Percentiles rank a stretch among this genome's conserved stretches.
These are phyloP conservation scores for Trichoderma pleuroti DNA, from an alignment of 2,329 filamentous ascomycete genomes.

Conservation along the genomic window DNA sequence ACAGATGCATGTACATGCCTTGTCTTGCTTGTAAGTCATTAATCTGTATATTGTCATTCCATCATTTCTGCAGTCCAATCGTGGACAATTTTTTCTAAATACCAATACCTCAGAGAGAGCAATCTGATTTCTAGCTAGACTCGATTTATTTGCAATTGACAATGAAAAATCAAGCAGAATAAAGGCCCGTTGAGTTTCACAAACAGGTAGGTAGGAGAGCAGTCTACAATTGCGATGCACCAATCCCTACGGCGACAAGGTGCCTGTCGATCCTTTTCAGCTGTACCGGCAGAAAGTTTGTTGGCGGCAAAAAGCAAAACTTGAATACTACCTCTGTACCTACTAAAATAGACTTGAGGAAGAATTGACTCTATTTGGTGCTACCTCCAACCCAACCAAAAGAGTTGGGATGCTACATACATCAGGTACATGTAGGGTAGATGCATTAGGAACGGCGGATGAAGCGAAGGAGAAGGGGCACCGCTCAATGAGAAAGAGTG, in stretches of 20 bases:
- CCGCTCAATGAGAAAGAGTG: background rate
- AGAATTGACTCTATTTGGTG: no score
- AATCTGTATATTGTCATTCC: background rate
- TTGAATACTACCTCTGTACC: no score
- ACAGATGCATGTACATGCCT: background rate
- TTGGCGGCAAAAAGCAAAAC: no score
- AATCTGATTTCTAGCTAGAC: background rate
- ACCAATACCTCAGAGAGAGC: background rate
- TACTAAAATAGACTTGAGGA: no score
- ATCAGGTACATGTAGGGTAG: background rate
- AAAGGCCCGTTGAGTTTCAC: background rate
- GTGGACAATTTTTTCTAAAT: background rate
- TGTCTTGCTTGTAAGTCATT: background rate
- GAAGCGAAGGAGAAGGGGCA: background rate
- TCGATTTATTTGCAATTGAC: background rate
- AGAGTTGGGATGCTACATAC: background rate
- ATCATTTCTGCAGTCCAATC: background rate
- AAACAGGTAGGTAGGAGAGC: background rate
- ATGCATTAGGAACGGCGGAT: background rate
- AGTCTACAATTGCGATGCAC: background rate
- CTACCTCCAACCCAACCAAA: background rate
- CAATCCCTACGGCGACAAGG: background rate
- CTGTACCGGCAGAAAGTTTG: background rate
- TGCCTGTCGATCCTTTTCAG: background rate
- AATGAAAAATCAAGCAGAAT: no score